A percentile compares a stretch with the other conserved stretches of the same genome.
phyloP scores from a whole-genome alignment of 1,284 basidiomycete genomes.

The Boletellus sp. region DNA sequence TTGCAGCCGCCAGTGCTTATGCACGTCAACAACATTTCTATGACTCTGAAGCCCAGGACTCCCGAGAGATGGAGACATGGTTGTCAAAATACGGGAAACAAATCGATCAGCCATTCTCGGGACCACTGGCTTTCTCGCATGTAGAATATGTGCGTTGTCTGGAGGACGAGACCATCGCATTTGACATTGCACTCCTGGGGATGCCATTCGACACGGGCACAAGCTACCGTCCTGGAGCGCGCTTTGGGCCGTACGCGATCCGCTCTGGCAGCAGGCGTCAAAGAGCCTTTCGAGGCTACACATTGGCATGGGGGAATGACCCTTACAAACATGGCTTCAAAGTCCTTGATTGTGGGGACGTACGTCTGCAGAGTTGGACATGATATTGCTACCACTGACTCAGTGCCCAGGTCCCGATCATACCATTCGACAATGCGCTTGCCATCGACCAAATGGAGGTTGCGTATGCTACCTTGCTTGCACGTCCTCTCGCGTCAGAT shows the following conservation, averaged over 20 bases:
- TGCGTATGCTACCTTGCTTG: conserved; percentile 67
- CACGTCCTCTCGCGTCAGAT: conserved; percentile 43
- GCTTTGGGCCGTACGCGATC: conserved; percentile 81
- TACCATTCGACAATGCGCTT: conserved; percentile 69
- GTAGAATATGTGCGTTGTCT: conserved; percentile 68
- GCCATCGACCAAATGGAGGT: conserved; percentile 79
- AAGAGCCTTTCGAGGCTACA: conserved; percentile 53
- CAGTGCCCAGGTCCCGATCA: conserved; percentile 58
- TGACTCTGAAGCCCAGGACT: background rate
- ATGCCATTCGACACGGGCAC: conserved; percentile 80
- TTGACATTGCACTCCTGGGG: conserved; percentile 76
- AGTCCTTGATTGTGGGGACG: conserved; percentile 81
- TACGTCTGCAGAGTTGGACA: conserved; percentile 26
- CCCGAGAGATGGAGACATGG: conserved; percentile 42
- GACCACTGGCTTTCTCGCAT: conserved; percentile 72
- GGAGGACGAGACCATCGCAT: conserved; percentile 50
- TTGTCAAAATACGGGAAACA: conserved; percentile 69
- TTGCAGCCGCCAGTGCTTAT: background rate
- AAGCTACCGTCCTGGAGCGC: conserved; percentile 69
- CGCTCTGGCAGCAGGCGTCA: conserved; percentile 74
- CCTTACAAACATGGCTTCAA: conserved; percentile 58
- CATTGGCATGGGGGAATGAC: conserved; percentile 64
- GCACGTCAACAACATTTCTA: conserved; percentile 17
- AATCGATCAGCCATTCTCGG: conserved; percentile 65
- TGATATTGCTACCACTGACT: background rate